A percentile compares a stretch with the other conserved stretches of the same genome.
Conservation (phyloP, 495 filamentous ascomycete species). For the Aspergillus bertholletiae region DNA sequence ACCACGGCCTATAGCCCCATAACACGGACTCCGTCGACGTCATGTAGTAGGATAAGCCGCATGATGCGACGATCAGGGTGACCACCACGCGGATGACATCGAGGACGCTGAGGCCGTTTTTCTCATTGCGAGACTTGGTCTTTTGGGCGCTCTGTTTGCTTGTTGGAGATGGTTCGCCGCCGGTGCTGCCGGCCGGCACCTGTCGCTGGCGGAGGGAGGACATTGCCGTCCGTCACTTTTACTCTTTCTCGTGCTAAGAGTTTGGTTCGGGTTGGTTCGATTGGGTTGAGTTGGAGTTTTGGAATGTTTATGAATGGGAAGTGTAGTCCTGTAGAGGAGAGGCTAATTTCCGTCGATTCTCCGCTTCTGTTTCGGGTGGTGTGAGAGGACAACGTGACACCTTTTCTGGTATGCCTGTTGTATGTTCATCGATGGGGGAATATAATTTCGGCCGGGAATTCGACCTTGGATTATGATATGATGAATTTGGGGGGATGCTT, state of each 20-base stretch:
- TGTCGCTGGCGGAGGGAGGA: slow-evolving; percentile 4
- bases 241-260: no score
- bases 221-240: no score
- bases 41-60: slow-evolving; percentile 74
- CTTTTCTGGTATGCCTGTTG: no score
- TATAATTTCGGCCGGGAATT: no score
- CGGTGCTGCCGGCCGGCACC: neutral
- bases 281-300: neutral
- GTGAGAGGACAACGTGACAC: no score
- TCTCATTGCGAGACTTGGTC: slow-evolving; percentile 9
- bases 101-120: slow-evolving; percentile 48
- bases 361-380: no score
- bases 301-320: no score
- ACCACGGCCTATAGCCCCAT: slow-evolving; percentile 71
- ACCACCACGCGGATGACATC: slow-evolving; percentile 75
- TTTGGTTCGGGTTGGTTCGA: neutral
- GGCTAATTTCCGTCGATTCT: no score
- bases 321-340: no score
- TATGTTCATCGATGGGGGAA: no score
- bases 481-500: no score
- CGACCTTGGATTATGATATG: no score
- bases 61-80: slow-evolving; percentile 65
- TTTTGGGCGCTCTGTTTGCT: slow-evolving; percentile 3
- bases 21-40: slow-evolving; percentile 63
- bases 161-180: slow-evolving; percentile 12